A percentile compares a stretch with the other conserved stretches of the same genome.
These are phyloP conservation scores for Elaeis guineensis DNA, from an alignment of 176 grass and related monocot genomes.

Conservation along the genomic window DNA sequence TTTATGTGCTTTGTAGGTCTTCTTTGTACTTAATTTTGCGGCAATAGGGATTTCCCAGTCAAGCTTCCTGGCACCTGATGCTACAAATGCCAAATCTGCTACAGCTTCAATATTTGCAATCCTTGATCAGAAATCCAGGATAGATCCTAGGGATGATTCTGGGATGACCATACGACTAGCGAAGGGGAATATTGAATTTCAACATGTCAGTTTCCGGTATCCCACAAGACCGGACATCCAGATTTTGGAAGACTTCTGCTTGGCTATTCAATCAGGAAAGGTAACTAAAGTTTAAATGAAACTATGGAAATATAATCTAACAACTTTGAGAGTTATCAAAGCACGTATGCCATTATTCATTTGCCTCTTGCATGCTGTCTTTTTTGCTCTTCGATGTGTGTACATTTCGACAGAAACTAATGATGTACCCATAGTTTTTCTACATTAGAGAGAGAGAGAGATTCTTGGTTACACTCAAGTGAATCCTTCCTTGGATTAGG, in stretches of 20 bases:
- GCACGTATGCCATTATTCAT: no score
- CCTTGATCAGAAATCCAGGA: constrained; percentile 11
- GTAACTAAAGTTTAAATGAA: not conserved
- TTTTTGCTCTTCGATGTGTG: no score
- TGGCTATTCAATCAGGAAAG: constrained; percentile 10
- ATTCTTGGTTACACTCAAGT: no score
- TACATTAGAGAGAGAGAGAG: no score
- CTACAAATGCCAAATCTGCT: constrained; percentile 14
- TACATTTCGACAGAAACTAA: no score
- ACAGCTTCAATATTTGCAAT: constrained; percentile 13
- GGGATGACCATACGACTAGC: not conserved
- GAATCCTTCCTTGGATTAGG: no score
- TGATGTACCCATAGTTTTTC: no score
- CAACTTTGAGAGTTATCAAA: no score
- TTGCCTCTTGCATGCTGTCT: no score
- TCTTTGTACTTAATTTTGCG: constrained; percentile 15
- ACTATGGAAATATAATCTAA: no score
- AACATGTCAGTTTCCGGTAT: constrained; percentile 11
- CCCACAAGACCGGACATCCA: constrained; percentile 3
- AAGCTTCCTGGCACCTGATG: constrained; percentile 5
- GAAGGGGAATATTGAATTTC: constrained; percentile 11
- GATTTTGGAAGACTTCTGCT: constrained; percentile 3
- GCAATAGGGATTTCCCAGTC: constrained; percentile 17
- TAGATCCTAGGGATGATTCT: constrained; percentile 15
- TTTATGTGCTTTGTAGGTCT: constrained; percentile 4